phyloP scores from a whole-genome alignment of 345 rosid species.

The Cardamine chenopodiifolia region DNA sequence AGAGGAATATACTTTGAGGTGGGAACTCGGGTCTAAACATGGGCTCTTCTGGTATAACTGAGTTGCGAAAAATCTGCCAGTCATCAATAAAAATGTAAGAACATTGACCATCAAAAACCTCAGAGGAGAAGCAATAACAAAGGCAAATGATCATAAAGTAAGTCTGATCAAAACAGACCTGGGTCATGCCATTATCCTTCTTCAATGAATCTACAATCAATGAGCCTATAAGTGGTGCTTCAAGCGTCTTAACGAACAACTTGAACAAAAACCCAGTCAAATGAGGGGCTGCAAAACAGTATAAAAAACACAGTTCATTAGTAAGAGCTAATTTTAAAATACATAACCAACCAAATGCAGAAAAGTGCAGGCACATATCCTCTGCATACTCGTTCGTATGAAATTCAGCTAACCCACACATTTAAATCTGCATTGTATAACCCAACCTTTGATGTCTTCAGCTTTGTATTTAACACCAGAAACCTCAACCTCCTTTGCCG shows the following conservation, averaged over 20 bases:
- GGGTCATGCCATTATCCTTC: slow-evolving; percentile 60
- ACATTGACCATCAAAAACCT: background rate
- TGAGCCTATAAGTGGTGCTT: slow-evolving; percentile 68
- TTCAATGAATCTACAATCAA: slow-evolving; percentile 53
- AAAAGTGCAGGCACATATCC: background rate
- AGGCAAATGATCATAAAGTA: background rate
- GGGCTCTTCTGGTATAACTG: slow-evolving; percentile 77
- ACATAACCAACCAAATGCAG: slow-evolving; percentile 6
- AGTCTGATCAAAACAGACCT: slow-evolving; percentile 49
- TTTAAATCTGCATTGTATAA: slow-evolving; percentile 13
- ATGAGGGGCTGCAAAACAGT: slow-evolving; percentile 65
- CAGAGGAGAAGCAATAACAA: background rate
- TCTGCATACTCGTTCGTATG: background rate
- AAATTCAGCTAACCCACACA: background rate
- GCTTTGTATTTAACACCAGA: slow-evolving; percentile 56
- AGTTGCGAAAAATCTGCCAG: slow-evolving; percentile 62
- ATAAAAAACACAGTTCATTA: background rate
- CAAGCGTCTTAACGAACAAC: slow-evolving; percentile 61
- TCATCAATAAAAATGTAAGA: background rate
- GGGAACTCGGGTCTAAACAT: slow-evolving; percentile 90
- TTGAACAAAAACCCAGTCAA: slow-evolving; percentile 64
- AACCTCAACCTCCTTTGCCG: slow-evolving; percentile 58
- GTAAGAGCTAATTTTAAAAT: background rate
- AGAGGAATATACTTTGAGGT: slow-evolving; percentile 60
- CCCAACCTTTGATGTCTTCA: slow-evolving; percentile 56